Conservation (phyloP, 2,329 filamentous ascomycete species). For the Magnaporthiopsis rhizophila region DNA sequence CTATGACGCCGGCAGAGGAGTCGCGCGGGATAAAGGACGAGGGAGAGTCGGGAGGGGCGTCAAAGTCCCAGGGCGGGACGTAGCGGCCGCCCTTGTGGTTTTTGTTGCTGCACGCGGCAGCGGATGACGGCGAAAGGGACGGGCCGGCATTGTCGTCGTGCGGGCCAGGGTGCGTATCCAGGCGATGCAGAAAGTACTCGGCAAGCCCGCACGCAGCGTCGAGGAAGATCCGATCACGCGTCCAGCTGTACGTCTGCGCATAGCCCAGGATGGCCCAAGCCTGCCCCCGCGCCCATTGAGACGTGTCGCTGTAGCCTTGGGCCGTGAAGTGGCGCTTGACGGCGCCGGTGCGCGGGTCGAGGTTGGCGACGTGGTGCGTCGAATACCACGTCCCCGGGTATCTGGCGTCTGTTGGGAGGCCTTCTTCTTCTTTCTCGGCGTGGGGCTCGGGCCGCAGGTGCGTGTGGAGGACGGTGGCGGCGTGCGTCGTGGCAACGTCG, state of each 20-base stretch:
- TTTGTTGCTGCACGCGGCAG: slow-evolving; percentile 9
- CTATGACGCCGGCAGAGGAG: slow-evolving; percentile 30
- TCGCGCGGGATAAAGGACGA: slow-evolving; percentile 16
- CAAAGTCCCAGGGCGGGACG: slow-evolving; percentile 33
- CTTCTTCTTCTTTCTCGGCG: no score
- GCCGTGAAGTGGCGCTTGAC: slow-evolving; percentile 38
- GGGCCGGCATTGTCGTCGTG: not conserved
- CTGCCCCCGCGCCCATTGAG: slow-evolving; percentile 44
- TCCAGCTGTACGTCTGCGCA: slow-evolving; percentile 40
- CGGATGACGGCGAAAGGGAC: slow-evolving; percentile 19
- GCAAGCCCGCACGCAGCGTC: slow-evolving; percentile 36
- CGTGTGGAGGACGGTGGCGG: slow-evolving; percentile 28
- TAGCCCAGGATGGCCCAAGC: slow-evolving; percentile 44
- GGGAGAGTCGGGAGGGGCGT: slow-evolving; percentile 16
- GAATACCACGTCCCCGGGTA: slow-evolving; percentile 27
- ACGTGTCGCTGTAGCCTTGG: slow-evolving; percentile 37
- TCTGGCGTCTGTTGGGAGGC: slow-evolving; percentile 26
- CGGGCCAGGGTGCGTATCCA: slow-evolving; percentile 23
- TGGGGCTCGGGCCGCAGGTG: slow-evolving; percentile 29
- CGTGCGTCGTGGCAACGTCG: slow-evolving; percentile 28
- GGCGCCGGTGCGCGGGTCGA: slow-evolving; percentile 32
- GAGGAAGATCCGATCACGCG: slow-evolving; percentile 33
- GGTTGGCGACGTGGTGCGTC: slow-evolving; percentile 41
- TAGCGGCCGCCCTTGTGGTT: slow-evolving; percentile 13
- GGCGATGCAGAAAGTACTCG: slow-evolving; percentile 38